Evolutionary conservation across 2,329 filamentous ascomycete genomes (phyloP), one percentile per base, ranked within the genome.

Genomic region (Stagonosporopsis cucurbitacearum): DNA sequence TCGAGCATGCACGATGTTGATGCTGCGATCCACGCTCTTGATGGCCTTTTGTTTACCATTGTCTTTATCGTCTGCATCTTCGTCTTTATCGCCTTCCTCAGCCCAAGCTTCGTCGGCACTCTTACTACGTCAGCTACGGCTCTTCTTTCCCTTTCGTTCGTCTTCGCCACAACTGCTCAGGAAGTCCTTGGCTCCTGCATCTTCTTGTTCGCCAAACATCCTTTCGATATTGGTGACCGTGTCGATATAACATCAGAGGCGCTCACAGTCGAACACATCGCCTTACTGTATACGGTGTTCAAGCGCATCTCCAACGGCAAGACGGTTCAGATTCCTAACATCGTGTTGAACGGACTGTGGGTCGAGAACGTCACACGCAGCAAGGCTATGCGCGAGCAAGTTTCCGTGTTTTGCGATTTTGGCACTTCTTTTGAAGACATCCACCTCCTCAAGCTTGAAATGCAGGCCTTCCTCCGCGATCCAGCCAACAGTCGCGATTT

Each of bases 151-250:
- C 81, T 98, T n/a, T 97, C 94, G 4, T 99, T 99, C 79, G 89
- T 97, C 66, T 98, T 99, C 75, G 88, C 93, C 22, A 89, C 89
- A 52, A 97, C 93, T 1, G 88, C 89, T 3, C 93, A 97, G 77
- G 95, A 99, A 76, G 90, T 99, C 61, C 85, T 99, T n/a, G 94
- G 94, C 69, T 97, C 93, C 33, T 98, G 94, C 80, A 96, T 99
- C 70, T 99, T 99, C 81, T 81, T 99, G 1, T 99, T 99, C 69
- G 92, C 98, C 80, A 99, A 99, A 81, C 95, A 99, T 74, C 94
- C 95, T 0, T 98, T 90, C 74, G 95, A 99, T 73, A 92, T 98
- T 20, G 93, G 94, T 58, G 95, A 99, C 74, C 88, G 95, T 23
- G 91, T 98, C 39, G 92, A 97, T 67, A 89, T 98, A 61, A 82